Evolutionary conservation across 2,329 filamentous ascomycete genomes (phyloP).

Genomic region (Colletotrichum sp.): DNA sequence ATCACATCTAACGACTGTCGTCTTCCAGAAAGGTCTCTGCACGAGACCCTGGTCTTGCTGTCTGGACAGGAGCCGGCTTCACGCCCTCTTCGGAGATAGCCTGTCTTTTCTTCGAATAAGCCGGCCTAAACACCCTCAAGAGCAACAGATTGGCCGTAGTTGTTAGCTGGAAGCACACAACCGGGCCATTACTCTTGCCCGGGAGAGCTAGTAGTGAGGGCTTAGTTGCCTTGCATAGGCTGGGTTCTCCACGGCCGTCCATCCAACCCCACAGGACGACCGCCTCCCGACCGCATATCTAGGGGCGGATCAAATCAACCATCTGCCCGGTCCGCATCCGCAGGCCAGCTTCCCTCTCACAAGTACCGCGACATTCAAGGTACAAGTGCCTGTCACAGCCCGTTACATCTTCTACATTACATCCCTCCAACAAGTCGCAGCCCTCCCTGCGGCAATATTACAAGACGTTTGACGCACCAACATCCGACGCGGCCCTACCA

Average conservation of each 20-base stretch:
- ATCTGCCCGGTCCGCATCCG: slow-evolving; percentile 21
- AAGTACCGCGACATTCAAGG: slow-evolving; percentile 22
- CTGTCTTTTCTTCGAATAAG: neutral
- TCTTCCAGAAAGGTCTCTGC: slow-evolving; percentile 19
- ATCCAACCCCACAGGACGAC: slow-evolving; percentile 17
- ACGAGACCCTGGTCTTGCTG: slow-evolving; percentile 4
- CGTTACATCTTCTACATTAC: slow-evolving; percentile 9
- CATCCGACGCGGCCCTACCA: slow-evolving; percentile 10
- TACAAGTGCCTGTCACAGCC: slow-evolving; percentile 16
- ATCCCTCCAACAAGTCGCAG: slow-evolving; percentile 21
- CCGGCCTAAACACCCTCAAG: neutral
- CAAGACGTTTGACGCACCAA: slow-evolving; percentile 17
- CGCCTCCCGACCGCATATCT: slow-evolving; percentile 16
- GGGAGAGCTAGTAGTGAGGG: slow-evolving; percentile 1
- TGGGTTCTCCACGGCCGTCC: slow-evolving; percentile 20
- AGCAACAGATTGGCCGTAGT: neutral
- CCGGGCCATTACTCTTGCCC: neutral
- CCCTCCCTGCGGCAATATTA: slow-evolving; percentile 19
- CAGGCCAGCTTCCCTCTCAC: slow-evolving; percentile 17
- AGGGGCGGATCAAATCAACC: slow-evolving; percentile 21
- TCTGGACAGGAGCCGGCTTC: neutral
- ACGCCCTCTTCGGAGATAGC: slow-evolving; percentile 12
- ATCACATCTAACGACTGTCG: slow-evolving; percentile 4
- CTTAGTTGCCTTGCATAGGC: slow-evolving; percentile 9
- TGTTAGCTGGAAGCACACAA: neutral